A percentile compares a stretch with the other conserved stretches of the same genome.
These are phyloP conservation scores for Ceratocystis papillata DNA, from an alignment of 2,329 filamentous ascomycete species.

Conservation along the genomic window DNA sequence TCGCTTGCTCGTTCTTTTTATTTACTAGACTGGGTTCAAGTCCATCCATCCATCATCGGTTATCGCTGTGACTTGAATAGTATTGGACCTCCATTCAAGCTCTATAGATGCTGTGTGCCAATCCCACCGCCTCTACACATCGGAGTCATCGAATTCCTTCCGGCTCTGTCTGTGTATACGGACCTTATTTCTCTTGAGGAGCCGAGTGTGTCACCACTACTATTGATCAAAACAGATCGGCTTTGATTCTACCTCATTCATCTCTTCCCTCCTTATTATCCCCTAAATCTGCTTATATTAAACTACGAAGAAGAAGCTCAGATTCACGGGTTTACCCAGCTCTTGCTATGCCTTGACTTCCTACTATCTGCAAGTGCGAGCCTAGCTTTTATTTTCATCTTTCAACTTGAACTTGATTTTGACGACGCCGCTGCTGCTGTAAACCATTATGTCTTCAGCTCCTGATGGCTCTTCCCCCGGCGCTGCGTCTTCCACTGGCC, in stretches of 20 bases:
- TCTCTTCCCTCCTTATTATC: background rate
- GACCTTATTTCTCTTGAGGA: background rate
- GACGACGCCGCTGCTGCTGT: background rate
- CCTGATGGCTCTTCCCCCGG: constrained; percentile 2
- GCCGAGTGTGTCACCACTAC: background rate
- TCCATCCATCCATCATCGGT: background rate
- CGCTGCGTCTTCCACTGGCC: background rate
- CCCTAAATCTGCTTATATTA: background rate
- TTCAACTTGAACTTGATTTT: background rate
- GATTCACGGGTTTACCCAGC: background rate
- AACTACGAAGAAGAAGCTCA: constrained; percentile 1
- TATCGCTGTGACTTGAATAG: background rate
- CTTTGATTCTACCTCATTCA: background rate
- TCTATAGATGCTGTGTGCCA: background rate
- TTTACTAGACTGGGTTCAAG: background rate
- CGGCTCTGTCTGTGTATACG: background rate
- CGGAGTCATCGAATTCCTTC: background rate
- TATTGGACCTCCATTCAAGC: background rate
- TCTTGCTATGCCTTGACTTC: constrained; percentile 10
- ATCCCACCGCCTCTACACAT: background rate
- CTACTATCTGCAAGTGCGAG: background rate
- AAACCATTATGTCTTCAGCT: background rate
- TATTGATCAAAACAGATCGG: background rate
- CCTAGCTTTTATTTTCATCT: background rate
- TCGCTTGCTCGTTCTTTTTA: too few species aligned